Evolutionary conservation across 257 asterid species (phyloP).

Genomic region (Parsonsia alboflavescens): DNA sequence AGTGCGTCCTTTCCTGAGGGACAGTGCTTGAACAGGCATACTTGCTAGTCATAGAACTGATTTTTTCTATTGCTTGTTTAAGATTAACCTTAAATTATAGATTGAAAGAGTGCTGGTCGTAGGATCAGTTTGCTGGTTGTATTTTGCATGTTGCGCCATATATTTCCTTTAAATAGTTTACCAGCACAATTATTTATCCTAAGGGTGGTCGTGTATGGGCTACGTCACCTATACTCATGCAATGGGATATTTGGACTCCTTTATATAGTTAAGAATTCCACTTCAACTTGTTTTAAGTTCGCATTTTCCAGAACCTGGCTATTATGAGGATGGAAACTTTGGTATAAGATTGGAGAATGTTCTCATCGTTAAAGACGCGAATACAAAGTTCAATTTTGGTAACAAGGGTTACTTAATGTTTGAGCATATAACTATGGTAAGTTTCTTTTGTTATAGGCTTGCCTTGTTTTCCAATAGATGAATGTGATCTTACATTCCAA

Average conservation of each 20-base stretch:
- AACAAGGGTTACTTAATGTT: conserved; percentile 68
- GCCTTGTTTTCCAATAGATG: not conserved
- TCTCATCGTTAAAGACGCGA: conserved; percentile 73
- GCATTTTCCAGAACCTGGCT: conserved; percentile 79
- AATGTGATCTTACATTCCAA: not conserved
- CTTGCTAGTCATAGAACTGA: not conserved
- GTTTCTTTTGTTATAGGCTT: not conserved
- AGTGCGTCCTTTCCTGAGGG: not conserved
- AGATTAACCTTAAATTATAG: not conserved
- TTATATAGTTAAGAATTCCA: not conserved
- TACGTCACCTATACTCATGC: not conserved
- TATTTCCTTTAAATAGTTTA: not conserved
- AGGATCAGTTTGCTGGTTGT: too few species aligned
- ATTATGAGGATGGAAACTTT: conserved; percentile 92
- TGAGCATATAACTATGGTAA: conserved; percentile 95
- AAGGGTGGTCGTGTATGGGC: not conserved
- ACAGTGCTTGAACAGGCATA: not conserved
- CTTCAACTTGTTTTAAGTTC: conserved; percentile 9
- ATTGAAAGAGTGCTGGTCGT: too few species aligned
- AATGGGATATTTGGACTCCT: not conserved
- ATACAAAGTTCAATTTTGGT: conserved; percentile 87
- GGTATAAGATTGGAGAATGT: conserved; percentile 96
- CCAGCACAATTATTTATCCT: not conserved
- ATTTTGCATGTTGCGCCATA: not conserved
- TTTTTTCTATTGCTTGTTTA: not conserved